These are phyloP conservation scores for Aspergillus melleus DNA, from an alignment of 2,329 filamentous ascomycete genomes.

Conservation along the genomic window DNA sequence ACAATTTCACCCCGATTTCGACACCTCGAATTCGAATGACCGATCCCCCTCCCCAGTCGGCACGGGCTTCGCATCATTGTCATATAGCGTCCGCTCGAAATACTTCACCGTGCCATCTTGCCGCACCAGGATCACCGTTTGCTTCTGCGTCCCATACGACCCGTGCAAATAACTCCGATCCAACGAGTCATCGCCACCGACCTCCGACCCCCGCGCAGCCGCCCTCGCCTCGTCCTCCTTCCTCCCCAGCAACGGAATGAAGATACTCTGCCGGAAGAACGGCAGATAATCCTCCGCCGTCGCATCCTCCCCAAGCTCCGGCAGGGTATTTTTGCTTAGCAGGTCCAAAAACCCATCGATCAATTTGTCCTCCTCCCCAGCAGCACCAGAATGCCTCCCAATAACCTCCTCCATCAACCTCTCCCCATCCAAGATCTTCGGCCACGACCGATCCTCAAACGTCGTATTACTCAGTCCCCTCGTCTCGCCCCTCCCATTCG, in stretches of 20 bases:
- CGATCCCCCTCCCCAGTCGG: conserved; percentile 49
- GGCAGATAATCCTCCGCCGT: conserved; percentile 56
- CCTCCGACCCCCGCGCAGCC: conserved; percentile 38
- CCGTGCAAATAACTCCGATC: conserved; percentile 43
- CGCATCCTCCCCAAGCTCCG: conserved; percentile 47
- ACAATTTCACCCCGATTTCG: neutral
- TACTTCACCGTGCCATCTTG: conserved; percentile 58
- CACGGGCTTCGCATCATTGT: conserved; percentile 51
- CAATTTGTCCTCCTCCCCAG: conserved; percentile 50
- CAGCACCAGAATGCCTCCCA: conserved; percentile 39
- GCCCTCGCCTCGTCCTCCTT: conserved; percentile 40
- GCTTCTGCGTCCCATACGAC: conserved; percentile 65
- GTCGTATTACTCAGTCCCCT: conserved; percentile 62
- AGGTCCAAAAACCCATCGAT: conserved; percentile 54
- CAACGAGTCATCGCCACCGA: conserved; percentile 25
- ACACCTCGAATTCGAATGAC: conserved; percentile 35
- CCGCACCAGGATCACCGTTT: conserved; percentile 61
- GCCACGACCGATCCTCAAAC: conserved; percentile 61
- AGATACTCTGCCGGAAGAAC: conserved; percentile 60
- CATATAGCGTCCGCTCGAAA: conserved; percentile 62
- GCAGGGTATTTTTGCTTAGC: conserved; percentile 57
- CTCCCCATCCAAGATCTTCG: conserved; percentile 62
- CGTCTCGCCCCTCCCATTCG: conserved; percentile 50
- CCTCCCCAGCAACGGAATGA: conserved; percentile 58
- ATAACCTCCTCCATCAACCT: conserved; percentile 53